phyloP scores from a whole-genome alignment of 2,329 filamentous ascomycete species.

The Acrodontium crateriforme region DNA sequence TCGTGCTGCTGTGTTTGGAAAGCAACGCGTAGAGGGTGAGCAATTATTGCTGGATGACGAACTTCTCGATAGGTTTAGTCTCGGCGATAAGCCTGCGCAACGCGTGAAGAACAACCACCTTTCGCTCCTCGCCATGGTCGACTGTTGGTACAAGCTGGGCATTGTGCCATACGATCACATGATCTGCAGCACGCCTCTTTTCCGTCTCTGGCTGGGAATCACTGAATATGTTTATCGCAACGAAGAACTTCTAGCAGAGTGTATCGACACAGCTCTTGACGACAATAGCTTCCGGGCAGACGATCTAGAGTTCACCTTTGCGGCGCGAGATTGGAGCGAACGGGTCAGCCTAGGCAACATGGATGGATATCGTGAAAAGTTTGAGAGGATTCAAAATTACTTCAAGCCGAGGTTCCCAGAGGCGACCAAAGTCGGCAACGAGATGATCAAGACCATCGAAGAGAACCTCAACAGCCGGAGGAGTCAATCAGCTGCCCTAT shows the following conservation, averaged over 20 bases:
- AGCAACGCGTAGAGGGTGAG: constrained; percentile 37
- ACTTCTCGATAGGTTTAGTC: constrained; percentile 75
- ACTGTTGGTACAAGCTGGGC: constrained; percentile 88
- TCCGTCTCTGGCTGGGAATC: constrained; percentile 93
- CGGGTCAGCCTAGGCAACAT: constrained; percentile 86
- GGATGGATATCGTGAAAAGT: constrained; percentile 81
- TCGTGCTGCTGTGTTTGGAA: constrained; percentile 53
- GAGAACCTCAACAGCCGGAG: constrained; percentile 47
- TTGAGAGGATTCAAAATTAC: constrained; percentile 78
- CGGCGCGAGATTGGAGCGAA: constrained; percentile 88
- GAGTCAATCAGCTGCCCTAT: constrained; percentile 2
- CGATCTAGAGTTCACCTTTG: constrained; percentile 95
- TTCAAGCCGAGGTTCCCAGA: constrained; percentile 84
- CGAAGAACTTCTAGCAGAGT: constrained; percentile 64
- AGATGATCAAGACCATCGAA: constrained; percentile 93
- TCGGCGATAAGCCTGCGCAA: constrained; percentile 55
- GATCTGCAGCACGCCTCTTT: constrained; percentile 96
- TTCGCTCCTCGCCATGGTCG: constrained; percentile 86
- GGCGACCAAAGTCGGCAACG: constrained; percentile 76
- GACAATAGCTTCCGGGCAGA: constrained; percentile 90
- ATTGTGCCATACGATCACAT: constrained; percentile 98
- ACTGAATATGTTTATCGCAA: constrained; percentile 91
- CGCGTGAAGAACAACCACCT: constrained; percentile 83
- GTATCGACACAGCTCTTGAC: constrained; percentile 70
- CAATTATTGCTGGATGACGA: constrained; percentile 64